Conservation (phyloP, 257 asterid species). For the Solanum pinnatisectum region DNA sequence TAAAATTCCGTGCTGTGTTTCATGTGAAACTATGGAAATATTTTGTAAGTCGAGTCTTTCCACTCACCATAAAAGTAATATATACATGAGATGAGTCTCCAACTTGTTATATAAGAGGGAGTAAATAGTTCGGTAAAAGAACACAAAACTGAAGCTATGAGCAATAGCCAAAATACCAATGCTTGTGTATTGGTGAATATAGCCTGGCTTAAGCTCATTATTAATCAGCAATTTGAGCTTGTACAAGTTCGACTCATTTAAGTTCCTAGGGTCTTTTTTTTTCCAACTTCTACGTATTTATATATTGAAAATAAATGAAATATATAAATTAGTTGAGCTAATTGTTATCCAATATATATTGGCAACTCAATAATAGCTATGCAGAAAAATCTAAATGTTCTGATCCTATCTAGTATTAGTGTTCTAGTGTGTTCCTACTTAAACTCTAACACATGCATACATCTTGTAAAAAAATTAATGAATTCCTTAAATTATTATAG, state of each 20-base stretch:
- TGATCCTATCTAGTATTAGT: not conserved
- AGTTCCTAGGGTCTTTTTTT: not conserved
- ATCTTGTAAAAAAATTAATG: not conserved
- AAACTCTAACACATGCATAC: not conserved
- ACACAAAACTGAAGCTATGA: not conserved
- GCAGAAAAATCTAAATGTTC: not conserved
- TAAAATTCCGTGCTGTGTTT: not conserved
- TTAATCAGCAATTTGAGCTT: not conserved
- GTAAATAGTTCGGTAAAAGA: not conserved
- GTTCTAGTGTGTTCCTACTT: not conserved
- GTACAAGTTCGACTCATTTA: not conserved
- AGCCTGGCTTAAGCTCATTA: not conserved
- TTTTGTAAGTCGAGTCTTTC: not conserved
- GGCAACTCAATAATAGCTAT: not conserved
- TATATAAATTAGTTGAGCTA: not conserved
- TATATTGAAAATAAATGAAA: not conserved
- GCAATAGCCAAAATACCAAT: not conserved
- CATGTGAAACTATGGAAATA: not conserved
- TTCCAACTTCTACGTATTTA: not conserved
- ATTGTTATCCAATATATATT: not conserved
- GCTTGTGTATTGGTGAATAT: not conserved
- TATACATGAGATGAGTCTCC: not conserved
- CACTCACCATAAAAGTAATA: not conserved
- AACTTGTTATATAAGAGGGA: not conserved
- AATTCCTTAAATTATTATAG: not conserved